Base-by-base conservation (phyloP, 2,329 filamentous ascomycete species). In the Pseudopyrenochaeta lycopersici region DNA sequence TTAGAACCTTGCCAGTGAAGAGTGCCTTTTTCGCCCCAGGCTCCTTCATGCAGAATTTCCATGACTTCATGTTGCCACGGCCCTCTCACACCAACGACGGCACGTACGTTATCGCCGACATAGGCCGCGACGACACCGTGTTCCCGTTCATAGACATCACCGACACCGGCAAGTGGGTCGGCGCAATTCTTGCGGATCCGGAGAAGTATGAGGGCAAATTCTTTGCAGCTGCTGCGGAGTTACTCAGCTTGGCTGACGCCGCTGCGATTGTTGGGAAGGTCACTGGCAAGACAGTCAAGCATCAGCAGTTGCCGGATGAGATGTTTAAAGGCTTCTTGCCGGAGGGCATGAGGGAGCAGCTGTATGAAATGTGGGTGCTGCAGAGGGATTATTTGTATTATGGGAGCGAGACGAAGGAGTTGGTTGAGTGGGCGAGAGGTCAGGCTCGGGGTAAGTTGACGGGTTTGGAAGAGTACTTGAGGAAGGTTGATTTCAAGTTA, bases 21-120 rank as follows among this genome's bases (percentile, higher is more conserved):
- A 78, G 76, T 10, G 80, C 84, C 0, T 86, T 86, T 65, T 80
- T 84, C 63, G 70, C 80, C n/a, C 80, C 83, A 0, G 84, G 77
- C 0, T 76, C 76, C 45, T 88, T 85, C 63, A 85, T 85, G 82
- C 68, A 79, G 61, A 86, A 85, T 64, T 70, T 81, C 14, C 49
- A 51, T 6, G 47, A 38, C 11, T 29, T 38, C 15, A 62, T 63
- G 58, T 46, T 27, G 6, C 70, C 70, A 1, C 39, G 49, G 1
- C 64, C 62, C 0, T 51, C 45, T 1, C 55, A 42, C 0, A 45
- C 38, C 0, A 46, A 52, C 17, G 71, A 76, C 36, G 75, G 73
- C 0, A 60, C 58, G 2, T 76, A 64, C 41, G 58, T 63, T 11
- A 10, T 76, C 0, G 46, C 49, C 0, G 62, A 64, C 31, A 45